Conservation (phyloP, 2,329 filamentous ascomycete species). For the Ceratocystis diversiconidia region DNA sequence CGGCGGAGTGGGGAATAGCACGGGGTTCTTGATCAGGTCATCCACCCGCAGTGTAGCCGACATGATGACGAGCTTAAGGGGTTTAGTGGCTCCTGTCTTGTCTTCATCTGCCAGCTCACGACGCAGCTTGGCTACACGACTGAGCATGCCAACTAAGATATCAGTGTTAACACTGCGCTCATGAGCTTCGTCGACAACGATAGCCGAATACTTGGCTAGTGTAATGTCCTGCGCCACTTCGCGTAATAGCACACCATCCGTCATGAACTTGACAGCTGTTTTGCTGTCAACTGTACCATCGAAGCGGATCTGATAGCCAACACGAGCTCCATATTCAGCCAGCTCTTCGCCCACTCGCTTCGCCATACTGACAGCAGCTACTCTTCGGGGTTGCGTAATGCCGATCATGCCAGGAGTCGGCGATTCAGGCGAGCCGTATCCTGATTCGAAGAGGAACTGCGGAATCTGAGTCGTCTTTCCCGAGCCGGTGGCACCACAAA, state of each 20-base stretch:
- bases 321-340: constrained; percentile 57
- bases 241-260: constrained; percentile 83
- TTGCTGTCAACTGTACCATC: constrained; percentile 67
- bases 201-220: constrained; percentile 76
- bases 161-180: constrained; percentile 96
- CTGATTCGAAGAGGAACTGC: constrained; percentile 88
- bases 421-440: constrained; percentile 66
- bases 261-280: constrained; percentile 97
- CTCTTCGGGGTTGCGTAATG: constrained; percentile 84
- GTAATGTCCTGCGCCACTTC: constrained; percentile 85
- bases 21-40: constrained; percentile 74
- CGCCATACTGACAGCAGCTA: constrained; percentile 93
- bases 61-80: constrained; percentile 93
- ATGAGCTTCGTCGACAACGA: constrained; percentile 93
- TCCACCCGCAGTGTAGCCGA: constrained; percentile 85
- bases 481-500: constrained; percentile 90
- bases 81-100: constrained; percentile 43
- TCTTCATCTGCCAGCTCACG: constrained; percentile 61
- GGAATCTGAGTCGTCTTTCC: constrained; percentile 97
- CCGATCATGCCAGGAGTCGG: constrained; percentile 85
- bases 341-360: constrained; percentile 80
- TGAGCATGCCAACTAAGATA: constrained; percentile 94
- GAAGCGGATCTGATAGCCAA: constrained; percentile 91
- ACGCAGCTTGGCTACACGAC: constrained; percentile 74
- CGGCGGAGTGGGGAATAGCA: constrained; percentile 62